phyloP scores from a whole-genome alignment of 805 yeast genomes.

The Hanseniaspora clermontiae region DNA sequence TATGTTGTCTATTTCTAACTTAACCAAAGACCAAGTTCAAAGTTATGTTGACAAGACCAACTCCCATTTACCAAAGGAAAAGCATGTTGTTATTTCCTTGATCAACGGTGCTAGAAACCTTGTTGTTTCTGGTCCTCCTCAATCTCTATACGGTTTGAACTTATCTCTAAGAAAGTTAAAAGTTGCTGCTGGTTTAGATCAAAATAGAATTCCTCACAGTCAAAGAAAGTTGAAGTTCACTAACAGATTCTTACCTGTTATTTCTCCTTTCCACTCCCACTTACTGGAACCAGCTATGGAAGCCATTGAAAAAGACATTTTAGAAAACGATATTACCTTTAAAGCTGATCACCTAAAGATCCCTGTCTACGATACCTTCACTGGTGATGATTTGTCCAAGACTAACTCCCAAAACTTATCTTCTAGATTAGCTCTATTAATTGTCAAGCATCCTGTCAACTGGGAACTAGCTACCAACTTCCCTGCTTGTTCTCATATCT shows the following conservation, averaged over 20 bases:
- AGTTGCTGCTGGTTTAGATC: constrained; percentile 89
- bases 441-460: constrained; percentile 78
- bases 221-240: constrained; percentile 90
- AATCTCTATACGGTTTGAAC: constrained; percentile 90
- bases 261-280: constrained; percentile 94
- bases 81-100: constrained; percentile 80
- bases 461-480: constrained; percentile 80
- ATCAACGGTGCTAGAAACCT: constrained; percentile 91
- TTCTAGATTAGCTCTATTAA: constrained; percentile 63
- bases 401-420: constrained; percentile 39
- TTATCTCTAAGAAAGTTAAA: constrained; percentile 83
- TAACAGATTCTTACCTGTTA: constrained; percentile 85
- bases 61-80: constrained; percentile 81
- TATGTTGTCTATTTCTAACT: constrained; percentile 88
- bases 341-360: constrained; percentile 45
- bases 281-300: constrained; percentile 62
- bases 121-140: constrained; percentile 97
- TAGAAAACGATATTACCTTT: constrained; percentile 46
- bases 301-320: constrained; percentile 53
- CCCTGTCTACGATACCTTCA: constrained; percentile 84
- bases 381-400: constrained; percentile 65
- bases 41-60: constrained; percentile 72
- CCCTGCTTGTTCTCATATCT: constrained; percentile 70
- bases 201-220: constrained; percentile 83
- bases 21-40: constrained; percentile 69